Conservation (phyloP, 805 yeast species). For the Kurtzmaniella fragi region DNA sequence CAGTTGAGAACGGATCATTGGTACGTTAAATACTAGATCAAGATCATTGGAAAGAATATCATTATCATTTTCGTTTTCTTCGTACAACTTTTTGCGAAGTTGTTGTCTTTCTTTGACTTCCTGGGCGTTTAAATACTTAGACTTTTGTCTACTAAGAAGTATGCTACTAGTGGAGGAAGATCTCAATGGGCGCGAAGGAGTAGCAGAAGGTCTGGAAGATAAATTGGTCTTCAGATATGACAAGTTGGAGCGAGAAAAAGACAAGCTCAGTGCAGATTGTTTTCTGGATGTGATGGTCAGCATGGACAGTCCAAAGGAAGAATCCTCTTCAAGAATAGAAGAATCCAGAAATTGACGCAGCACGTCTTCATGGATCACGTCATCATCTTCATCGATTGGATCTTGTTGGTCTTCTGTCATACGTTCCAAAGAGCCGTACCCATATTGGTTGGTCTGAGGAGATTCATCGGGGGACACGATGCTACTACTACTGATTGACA, state of each 20-base stretch:
- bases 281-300: slow-evolving; percentile 2
- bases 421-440: slow-evolving; percentile 3
- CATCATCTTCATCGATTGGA: slow-evolving; percentile 4
- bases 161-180: not conserved
- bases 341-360: not conserved
- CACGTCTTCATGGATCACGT: not conserved
- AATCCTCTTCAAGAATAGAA: slow-evolving; percentile 1
- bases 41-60: slow-evolving; percentile 32
- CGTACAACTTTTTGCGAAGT: slow-evolving; percentile 34
- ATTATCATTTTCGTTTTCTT: slow-evolving; percentile 38
- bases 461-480: slow-evolving; percentile 15
- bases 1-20: slow-evolving; percentile 32
- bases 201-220: slow-evolving; percentile 2
- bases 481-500: slow-evolving; percentile 29
- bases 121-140: slow-evolving; percentile 26
- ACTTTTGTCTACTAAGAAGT: slow-evolving; percentile 21
- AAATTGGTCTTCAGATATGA: slow-evolving; percentile 3
- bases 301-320: not conserved
- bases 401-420: slow-evolving; percentile 1
- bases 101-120: slow-evolving; percentile 36
- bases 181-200: not conserved
- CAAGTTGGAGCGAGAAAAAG: not conserved
- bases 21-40: slow-evolving; percentile 40
- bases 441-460: slow-evolving; percentile 9
- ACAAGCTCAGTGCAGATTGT: slow-evolving; percentile 1